Evolutionary conservation across 1,284 basidiomycete genomes (phyloP), one percentile per base, ranked within the genome.

Genomic region (Cryptococcus sp.): DNA sequence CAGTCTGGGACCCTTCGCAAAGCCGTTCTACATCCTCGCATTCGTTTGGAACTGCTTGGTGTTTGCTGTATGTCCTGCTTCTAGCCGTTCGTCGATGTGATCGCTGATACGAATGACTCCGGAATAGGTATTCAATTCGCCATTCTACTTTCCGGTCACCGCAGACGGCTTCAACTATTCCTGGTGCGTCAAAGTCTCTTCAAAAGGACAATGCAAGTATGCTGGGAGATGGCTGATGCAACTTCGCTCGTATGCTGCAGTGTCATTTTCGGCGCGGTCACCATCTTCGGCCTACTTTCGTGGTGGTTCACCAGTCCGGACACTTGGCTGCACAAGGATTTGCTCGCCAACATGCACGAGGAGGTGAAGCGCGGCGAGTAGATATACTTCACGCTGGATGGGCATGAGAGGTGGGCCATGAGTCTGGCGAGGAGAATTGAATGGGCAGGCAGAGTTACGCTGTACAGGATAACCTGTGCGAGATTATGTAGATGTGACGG

Each of bases 141-240:
- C 91, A 1, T 91, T 91, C 81, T 84, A 82, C 73, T 92, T 89
- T 81, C 89, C 91, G 3, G 87, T 89, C 40, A 84, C 80, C 8
- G 82, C 87, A 0, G 75, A 85, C 57, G 86, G 82, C 0, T 90
- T 92, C 81, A 91, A 92, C 75, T 91, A 54, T 47, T 55, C 54
- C 22, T 16, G 48, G 45, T 54, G 35, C 23, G 41, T 47, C 47
- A 10, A 31, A 5, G 13, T 20, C 4, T 44, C 13, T 6, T 13
- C 17, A 44, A 4, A 5, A 44, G 5, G 5, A 5, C 13, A 44
- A 31, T 5, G 42, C 42, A 45, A 22, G 42, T 45, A 2, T 45
- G 2, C 6, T 19, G 5, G 6, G n/a, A 19, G 13, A 4, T 22
- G 15, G 53, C 27, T 16, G 15, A n/a, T 25, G 1, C n/a, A 20